Base-by-base conservation (phyloP, 768 basidiomycete species). In the Podaxis sp. region DNA sequence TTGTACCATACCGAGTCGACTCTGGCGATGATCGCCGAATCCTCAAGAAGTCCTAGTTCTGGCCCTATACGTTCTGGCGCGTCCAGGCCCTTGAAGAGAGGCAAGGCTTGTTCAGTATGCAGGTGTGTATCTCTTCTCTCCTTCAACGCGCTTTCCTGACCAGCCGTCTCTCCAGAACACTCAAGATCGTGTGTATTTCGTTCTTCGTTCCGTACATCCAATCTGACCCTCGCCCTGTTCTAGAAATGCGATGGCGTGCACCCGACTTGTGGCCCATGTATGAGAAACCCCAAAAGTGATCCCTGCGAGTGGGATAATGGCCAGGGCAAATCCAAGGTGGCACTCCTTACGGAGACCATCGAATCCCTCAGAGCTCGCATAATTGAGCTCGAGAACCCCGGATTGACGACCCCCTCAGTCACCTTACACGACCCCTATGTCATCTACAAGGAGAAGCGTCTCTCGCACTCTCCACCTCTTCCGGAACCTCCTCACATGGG, bases 261-360 rank as follows among this genome's bases (percentile, higher is more conserved):
- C 59, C 88, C 88, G 1, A 73, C 81, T 9, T 90, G 89, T 68
- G 82, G 82, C 1, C 87, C 85, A 44, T 90, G 89, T 73, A 70
- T 74, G 23, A 73, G 77, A 6, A 81, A 83, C 25, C 82, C 85
- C 38, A 82, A 86, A 61, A 78, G 78, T 27, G 87, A 87, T 56
- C 85, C 85, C 32, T 90, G 89, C 69, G 88, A 90, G 72, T 90
- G 89, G 69, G 77, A 83, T 5, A 88, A 89, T 65, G 84, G 83
- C 4, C 79, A 79, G 35, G 80, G 80, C 46, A 80, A 84, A 61
- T 84, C 88, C 18, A 75, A 81, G 57, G 88, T 83, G 2, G 78
- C 86, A 65, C 74, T 77, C 4, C 71, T 90, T 18, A 86, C 88
- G 67, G 85, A 87, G 38, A 80, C 84, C 1, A 74, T 89, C 23